phyloP scores from a whole-genome alignment of 1,284 basidiomycete genomes.

The Trametes pubescens region DNA sequence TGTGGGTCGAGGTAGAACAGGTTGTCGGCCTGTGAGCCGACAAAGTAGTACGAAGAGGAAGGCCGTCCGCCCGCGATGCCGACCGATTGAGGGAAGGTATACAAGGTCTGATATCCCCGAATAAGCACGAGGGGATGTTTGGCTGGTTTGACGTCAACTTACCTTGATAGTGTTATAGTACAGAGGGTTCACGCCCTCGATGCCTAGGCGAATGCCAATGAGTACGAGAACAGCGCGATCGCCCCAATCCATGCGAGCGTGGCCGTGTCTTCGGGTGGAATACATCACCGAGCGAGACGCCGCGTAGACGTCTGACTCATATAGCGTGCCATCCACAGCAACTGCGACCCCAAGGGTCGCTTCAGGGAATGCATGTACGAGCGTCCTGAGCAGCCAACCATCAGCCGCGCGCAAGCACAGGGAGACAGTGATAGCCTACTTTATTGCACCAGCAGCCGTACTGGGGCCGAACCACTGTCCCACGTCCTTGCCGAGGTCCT shows the following conservation, averaged over 20 bases:
- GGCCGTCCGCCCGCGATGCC: slow-evolving; percentile 97
- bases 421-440: slow-evolving; percentile 54
- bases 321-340: slow-evolving; percentile 83
- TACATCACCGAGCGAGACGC: slow-evolving; percentile 67
- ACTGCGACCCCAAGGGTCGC: slow-evolving; percentile 86
- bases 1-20: slow-evolving; percentile 98
- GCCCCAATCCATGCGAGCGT: slow-evolving; percentile 67
- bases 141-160: slow-evolving; percentile 29
- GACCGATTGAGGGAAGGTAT: slow-evolving; percentile 94
- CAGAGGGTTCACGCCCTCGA: slow-evolving; percentile 94
- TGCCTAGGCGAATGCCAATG: slow-evolving; percentile 86
- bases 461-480: slow-evolving; percentile 99
- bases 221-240: slow-evolving; percentile 87
- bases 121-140: slow-evolving; percentile 12
- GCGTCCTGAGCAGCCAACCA: slow-evolving; percentile 54
- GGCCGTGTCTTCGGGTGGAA: slow-evolving; percentile 45
- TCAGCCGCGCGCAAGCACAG: slow-evolving; percentile 10
- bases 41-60: slow-evolving; percentile 97
- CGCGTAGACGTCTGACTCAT: slow-evolving; percentile 85
- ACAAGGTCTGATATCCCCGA: slow-evolving; percentile 69
- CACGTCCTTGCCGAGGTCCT: slow-evolving; percentile 93
- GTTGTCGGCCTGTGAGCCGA: slow-evolving; percentile 89
- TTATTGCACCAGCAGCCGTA: slow-evolving; percentile 95
- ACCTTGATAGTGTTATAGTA: slow-evolving; percentile 97
- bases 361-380: slow-evolving; percentile 84